phyloP scores from a whole-genome alignment of 768 basidiomycete species.

The Pluteus cervinus region DNA sequence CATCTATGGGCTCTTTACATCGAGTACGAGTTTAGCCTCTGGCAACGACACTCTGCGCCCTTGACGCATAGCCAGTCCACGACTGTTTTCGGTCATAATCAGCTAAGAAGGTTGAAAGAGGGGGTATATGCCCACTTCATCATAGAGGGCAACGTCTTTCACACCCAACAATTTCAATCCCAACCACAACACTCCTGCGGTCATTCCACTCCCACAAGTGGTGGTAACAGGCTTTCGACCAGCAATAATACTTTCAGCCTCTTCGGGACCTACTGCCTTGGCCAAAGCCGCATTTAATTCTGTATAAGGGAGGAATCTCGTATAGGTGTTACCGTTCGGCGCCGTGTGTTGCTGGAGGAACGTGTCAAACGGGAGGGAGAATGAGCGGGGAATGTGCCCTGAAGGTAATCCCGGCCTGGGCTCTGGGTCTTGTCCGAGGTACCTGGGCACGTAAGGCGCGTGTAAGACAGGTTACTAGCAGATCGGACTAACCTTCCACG shows the following conservation, averaged over 20 bases:
- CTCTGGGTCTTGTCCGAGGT: conserved; percentile 76
- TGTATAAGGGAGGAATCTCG: conserved; percentile 49
- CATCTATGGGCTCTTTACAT: too few species aligned
- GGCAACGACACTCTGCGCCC: too few species aligned
- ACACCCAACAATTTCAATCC: conserved; percentile 73
- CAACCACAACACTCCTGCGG: conserved; percentile 91
- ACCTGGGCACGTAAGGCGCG: conserved; percentile 48
- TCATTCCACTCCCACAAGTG: conserved; percentile 97
- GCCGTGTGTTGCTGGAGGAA: conserved; percentile 49
- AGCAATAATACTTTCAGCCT: conserved; percentile 48
- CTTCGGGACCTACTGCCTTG: conserved; percentile 53
- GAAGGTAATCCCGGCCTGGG: conserved; percentile 84
- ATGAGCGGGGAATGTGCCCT: conserved; percentile 88
- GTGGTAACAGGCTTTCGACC: conserved; percentile 62
- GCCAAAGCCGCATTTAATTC: conserved; percentile 58
- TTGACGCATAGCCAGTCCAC: conserved; percentile 90
- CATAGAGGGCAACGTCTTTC: conserved; percentile 69
- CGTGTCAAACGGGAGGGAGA: conserved; percentile 75
- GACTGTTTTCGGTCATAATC: conserved; percentile 43
- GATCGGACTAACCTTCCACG: conserved; percentile 60
- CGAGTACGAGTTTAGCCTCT: too few species aligned
- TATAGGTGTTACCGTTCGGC: conserved; percentile 42
- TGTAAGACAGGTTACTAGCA: not conserved
- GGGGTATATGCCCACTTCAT: conserved; percentile 69
- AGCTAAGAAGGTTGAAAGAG: conserved; percentile 7